phyloP scores from a whole-genome alignment of 2,329 filamentous ascomycete species.

The Colletotrichum navitas region DNA sequence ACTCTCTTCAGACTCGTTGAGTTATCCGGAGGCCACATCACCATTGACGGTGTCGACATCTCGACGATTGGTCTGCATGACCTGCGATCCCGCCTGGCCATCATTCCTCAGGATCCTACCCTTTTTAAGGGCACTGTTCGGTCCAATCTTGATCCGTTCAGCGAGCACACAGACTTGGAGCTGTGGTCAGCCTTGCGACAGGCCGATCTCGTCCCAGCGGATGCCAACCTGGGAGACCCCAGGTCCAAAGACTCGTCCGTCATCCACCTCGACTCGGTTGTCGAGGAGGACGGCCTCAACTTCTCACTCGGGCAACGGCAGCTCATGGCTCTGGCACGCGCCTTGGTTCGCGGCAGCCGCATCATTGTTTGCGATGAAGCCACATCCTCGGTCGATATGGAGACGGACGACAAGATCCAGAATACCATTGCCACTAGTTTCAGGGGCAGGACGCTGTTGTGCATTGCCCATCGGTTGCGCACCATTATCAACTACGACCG shows the following conservation, averaged over 20 bases:
- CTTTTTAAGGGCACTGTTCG: conserved; percentile 85
- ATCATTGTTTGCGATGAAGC: conserved; percentile 99
- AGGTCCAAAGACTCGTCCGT: conserved; percentile 59
- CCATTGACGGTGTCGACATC: conserved; percentile 77
- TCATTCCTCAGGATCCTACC: conserved; percentile 88
- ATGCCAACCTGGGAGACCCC: conserved; percentile 45
- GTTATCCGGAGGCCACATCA: conserved; percentile 71
- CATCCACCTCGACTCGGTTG: conserved; percentile 84
- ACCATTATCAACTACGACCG: conserved; percentile 96
- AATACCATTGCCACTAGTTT: conserved; percentile 88
- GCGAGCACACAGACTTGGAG: conserved; percentile 81
- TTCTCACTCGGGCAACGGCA: conserved; percentile 96
- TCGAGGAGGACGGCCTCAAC: conserved; percentile 96
- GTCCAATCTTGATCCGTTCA: conserved; percentile 84
- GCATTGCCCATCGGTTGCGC: conserved; percentile 91
- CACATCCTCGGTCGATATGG: conserved; percentile 92
- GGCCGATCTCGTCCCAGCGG: conserved; percentile 75
- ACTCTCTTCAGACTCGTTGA: conserved; percentile 83
- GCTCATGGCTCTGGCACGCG: conserved; percentile 92
- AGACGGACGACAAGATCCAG: conserved; percentile 97
- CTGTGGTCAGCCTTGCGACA: conserved; percentile 84
- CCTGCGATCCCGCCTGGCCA: conserved; percentile 80
- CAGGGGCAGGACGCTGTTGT: conserved; percentile 86
- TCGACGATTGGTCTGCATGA: conserved; percentile 80
- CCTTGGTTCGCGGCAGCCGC: conserved; percentile 85